Conservation (phyloP, 1,284 basidiomycete genomes). For the Gymnopus androsaceus region DNA sequence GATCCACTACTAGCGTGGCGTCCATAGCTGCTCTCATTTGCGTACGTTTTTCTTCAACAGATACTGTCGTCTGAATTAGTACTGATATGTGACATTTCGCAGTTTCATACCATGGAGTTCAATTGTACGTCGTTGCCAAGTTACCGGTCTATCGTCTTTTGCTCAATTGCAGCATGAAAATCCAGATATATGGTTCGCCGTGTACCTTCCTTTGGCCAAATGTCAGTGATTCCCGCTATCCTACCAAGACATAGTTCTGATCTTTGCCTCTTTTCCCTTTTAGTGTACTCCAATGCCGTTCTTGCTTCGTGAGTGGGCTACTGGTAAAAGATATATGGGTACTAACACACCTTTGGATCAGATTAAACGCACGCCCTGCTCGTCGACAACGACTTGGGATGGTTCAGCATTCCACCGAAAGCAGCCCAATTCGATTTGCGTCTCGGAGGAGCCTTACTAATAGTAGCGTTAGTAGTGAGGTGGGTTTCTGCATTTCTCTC, state of each 20-base stretch:
- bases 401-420: neutral
- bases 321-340: neutral
- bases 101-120: constrained; percentile 23
- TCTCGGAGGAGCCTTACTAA: neutral
- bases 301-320: constrained; percentile 4
- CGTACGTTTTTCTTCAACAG: constrained; percentile 12
- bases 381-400: neutral
- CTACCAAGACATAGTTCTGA: neutral
- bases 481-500: neutral
- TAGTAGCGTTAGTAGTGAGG: neutral
- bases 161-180: neutral
- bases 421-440: too few relatives aligned
- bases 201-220: constrained; percentile 6
- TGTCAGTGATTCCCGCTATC: neutral
- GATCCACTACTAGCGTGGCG: constrained; percentile 14
- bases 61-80: neutral
- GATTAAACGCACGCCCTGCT: constrained; percentile 6
- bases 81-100: neutral
- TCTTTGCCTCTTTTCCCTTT: neutral
- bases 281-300: constrained; percentile 8
- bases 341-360: neutral
- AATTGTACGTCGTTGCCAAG: constrained; percentile 19
- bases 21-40: constrained; percentile 21
- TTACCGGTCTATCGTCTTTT: neutral
- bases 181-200: constrained; percentile 9